Base-by-base conservation (phyloP, 148 eudicot genomes). In the Simmondsia chinensis region DNA sequence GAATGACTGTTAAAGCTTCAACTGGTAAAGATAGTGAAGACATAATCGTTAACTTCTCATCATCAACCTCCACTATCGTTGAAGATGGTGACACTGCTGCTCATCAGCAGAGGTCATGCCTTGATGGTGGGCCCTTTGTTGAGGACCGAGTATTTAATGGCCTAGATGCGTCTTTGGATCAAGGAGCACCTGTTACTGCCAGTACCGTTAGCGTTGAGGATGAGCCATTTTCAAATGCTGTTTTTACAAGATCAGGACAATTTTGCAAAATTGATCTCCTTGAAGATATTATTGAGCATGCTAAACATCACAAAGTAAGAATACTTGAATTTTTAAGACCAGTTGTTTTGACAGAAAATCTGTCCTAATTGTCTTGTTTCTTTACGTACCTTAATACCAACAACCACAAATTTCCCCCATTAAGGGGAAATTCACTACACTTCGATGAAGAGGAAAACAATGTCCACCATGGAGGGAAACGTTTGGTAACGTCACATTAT, bases 271-370 rank as follows among this genome's bases (percentile, higher is more conserved):
- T 72, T 20, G 56, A 64, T 46, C 59, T 80, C 49, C 67, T 88
- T 38, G 83, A 77, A 64, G 78, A 68, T 31, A 60, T 75, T 21
- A 68, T 83, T 63, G 68, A 70, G 51, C 74, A 77, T 48, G 87
- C 96, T 15, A 79, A 55, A 63, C 60, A 53, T 50, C 72, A 82
- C 70, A 79, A 87, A 93, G 96, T 87, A 73, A n/a, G n/a, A n/a
- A n/a, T n/a, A n/a, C n/a, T n/a, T n/a, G n/a, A n/a, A n/a, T n/a
- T n/a, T 29, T 24, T 54, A 1, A 24, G n/a, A 4, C 27, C 34
- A 4, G 2, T 18, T 12, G 9, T 15, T 24, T 21, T 18, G n/a
- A n/a, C n/a, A n/a, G n/a, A n/a, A n/a, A n/a, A n/a, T 32, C n/a
- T 10, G 14, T 46, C 31, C 10, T 19, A 1, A 9, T 43, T 17